Base-by-base conservation (phyloP, 2,329 filamentous ascomycete genomes). In the Orbilia ellipsospora region DNA sequence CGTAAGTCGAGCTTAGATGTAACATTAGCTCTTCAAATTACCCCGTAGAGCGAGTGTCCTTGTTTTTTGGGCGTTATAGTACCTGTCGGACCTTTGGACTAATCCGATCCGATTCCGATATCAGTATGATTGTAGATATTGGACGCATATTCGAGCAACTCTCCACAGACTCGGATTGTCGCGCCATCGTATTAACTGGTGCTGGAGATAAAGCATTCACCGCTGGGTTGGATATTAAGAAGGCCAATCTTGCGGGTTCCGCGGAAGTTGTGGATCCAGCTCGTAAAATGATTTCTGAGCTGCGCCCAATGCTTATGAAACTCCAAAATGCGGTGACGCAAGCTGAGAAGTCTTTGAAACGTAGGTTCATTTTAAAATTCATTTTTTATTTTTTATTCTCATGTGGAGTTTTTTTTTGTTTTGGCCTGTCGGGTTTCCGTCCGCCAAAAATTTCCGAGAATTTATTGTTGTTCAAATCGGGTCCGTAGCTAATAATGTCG, bases 311-410 rank as follows among this genome's bases (percentile, higher is more conserved):
- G 81, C 90, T 98, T 70, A 83, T 86, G 75, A 89, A 92, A 77
- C 96, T 97, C 82, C 95, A 99, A 82, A 86, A 87, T 61, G 91
- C 89, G 80, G 89, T 99, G 77, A 86, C 86, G 0, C 87, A 89
- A 13, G 84, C 96, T 63, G 94, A 97, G 82, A 89, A 87, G 79
- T 98, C 94, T 83, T 92, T 95, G 83, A 98, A 98, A 83, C 93
- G 89, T 90, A 82, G 79, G 88, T 85, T 13, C 31, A 28, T 36
- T 36, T 36, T 36, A 36, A 36, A 36, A 36, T 36, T 36, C 31
- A 7, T 36, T 36, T 36, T 36, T 36, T 4, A 7, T 36, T 36
- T 36, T 36, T 36, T 1, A 36, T 7, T 36, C 10, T 36, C 10
- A 6, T 36, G 31, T 36, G 1, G 8, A 23, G 23, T 23, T 23